Base-by-base conservation (phyloP, 2,329 filamentous ascomycete genomes). In the Lecanosticta acicola region DNA sequence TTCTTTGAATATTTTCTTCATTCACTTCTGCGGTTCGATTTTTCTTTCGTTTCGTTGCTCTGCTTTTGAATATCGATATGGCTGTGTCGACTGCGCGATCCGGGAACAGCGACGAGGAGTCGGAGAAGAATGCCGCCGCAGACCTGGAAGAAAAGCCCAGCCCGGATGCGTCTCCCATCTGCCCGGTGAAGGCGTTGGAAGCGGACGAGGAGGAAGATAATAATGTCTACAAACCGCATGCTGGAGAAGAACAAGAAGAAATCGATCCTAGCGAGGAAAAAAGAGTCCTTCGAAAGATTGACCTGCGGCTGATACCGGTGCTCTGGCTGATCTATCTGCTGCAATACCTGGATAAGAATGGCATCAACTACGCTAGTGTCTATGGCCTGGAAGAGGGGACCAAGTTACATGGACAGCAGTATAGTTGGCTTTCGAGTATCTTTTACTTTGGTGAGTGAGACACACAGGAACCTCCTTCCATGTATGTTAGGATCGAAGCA, bases 371-470 rank as follows among this genome's bases (percentile, higher is more conserved):
- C 58, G 72, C 73, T 5, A 71, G 68, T 45, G 70, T 70, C 0
- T 77, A 72, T 53, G 74, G 73, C 0, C 58, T 77, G 10, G 60
- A 72, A 35, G 59, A 71, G 26, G 73, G 69, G 1, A 74, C 72
- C 0, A 60, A 76, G 43, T 63, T 79, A 4, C 53, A 66, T 5
- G 71, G 71, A 9, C 67, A 76, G 46, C 66, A 78, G 43, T 79
- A 77, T 53, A 71, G 70, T 10, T 78, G 75, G 76, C 65, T 76
- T 8, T 66, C 32, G 17, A 39, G 24, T 40, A 32, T 75, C 5
- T 75, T 75, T 54, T 76, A 75, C 54, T 72, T 76, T 50, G 71
- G 72, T 10, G 4, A 19, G 35, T 19, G 5, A 11, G 10, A 10
- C 14, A 10, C 35, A 5, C 35, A n/a, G 11, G 17, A n/a, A n/a